Evolutionary conservation across 352 stramenopile genomes (phyloP), one percentile per base, ranked within the genome.

Genomic region (Globisporangium parvum): DNA sequence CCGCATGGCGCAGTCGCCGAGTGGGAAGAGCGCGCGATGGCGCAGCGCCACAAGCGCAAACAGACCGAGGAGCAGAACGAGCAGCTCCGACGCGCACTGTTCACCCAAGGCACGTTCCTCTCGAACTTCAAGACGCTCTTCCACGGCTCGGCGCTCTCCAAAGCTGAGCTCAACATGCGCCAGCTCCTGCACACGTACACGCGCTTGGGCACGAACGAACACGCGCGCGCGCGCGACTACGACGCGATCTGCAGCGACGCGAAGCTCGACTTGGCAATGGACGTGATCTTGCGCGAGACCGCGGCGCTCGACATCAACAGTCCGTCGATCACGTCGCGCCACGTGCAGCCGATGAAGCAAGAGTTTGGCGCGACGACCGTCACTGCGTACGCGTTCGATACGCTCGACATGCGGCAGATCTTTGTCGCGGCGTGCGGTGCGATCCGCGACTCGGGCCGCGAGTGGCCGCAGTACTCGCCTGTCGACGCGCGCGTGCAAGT

Each of bases 141-240:
- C 39, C 57, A 54, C 10, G 71, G 65, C 48, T 55, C 72, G 9
- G 51, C 51, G 17, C 46, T 66, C n/a, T 57, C 57, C 17, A 54
- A 53, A 0, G 26, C 62, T 20, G 69, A 76, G 21, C 56, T 85
- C 10, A 80, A 85, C 62, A 73, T 85, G 70, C 57, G 62, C 26
- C 68, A 70, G 28, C 45, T 85, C 23, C 47, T 87, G 18, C 74
- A 87, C 51, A 85, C 72, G 8, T 85, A 75, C 64, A 85, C 74
- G n/a, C 66, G 59, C 6, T 39, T 86, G n/a, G 69, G 71, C 17
- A 63, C 45, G 39, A 71, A 69, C 35, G 31, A 57, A n/a, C 65
- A 63, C 14, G 62, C 69, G n/a, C 71, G 75, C 10, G 47, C 47
- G 28, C 73, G 73, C 14, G 75, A 86, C 60, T 78, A 71, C 57